Evolutionary conservation across 225 moss, liverwort and hornwort genomes (phyloP).

Genomic region (Rhytidiadelphus loreus): DNA sequence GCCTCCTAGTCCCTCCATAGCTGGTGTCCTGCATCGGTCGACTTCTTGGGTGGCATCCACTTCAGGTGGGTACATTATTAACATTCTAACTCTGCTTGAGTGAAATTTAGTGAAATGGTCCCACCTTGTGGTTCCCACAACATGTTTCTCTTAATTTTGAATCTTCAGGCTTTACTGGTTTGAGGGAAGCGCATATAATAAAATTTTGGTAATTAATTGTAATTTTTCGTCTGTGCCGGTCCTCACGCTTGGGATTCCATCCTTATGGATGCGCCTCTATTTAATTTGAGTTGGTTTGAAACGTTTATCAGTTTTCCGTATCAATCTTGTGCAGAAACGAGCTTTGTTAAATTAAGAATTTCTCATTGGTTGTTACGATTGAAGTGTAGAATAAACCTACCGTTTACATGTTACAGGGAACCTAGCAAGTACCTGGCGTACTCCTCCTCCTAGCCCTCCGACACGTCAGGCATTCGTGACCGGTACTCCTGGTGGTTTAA

Average conservation of each 20-base stretch:
- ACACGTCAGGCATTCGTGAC: constrained; percentile 42
- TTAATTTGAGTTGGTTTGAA: background rate
- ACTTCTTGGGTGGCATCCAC: constrained; percentile 98
- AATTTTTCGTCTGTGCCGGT: background rate
- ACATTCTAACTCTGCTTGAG: background rate
- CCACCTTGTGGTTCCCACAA: background rate
- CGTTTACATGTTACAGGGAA: constrained; percentile 49
- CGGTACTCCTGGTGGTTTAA: constrained; percentile 54
- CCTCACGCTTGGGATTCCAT: background rate
- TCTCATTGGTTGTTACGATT: background rate
- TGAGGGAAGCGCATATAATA: background rate
- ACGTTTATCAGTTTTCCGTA: background rate
- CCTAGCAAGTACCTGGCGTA: constrained; percentile 80
- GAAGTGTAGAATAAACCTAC: background rate
- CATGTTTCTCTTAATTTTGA: background rate
- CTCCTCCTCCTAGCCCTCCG: constrained; percentile 91
- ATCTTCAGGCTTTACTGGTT: background rate
- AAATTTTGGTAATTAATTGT: background rate
- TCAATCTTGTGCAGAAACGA: background rate
- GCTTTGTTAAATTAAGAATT: background rate
- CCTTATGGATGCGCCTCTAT: background rate
- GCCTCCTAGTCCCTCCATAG: constrained; percentile 77
- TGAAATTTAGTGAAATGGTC: background rate
- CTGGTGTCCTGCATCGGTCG: constrained; percentile 76
- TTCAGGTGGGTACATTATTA: constrained; percentile 47